Conservation (phyloP, 2,329 filamentous ascomycete species). For the Acrodontium crateriforme region DNA sequence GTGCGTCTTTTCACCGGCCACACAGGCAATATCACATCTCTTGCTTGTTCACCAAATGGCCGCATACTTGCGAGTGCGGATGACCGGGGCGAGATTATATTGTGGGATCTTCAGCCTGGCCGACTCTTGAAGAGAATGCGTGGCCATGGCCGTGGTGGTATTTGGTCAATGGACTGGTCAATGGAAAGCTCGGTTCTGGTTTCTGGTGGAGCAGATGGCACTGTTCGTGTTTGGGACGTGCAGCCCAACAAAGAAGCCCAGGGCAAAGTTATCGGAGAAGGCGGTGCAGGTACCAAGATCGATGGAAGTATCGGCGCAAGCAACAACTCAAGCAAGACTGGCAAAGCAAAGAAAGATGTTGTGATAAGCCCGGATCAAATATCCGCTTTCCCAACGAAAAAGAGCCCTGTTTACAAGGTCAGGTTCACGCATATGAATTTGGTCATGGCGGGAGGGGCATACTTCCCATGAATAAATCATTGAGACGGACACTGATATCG, state of each 20-base stretch:
- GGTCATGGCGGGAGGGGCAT: conserved; percentile 68
- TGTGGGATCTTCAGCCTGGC: conserved; percentile 88
- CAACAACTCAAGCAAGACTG: conserved; percentile 18
- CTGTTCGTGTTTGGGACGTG: conserved; percentile 89
- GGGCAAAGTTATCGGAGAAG: conserved; percentile 38
- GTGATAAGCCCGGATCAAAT: conserved; percentile 89
- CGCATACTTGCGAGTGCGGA: conserved; percentile 87
- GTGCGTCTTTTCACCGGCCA: conserved; percentile 90
- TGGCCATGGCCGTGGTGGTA: conserved; percentile 83
- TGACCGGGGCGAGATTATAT: conserved; percentile 72
- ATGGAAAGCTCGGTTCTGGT: conserved; percentile 83
- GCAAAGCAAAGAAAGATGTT: conserved; percentile 78
- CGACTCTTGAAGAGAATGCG: conserved; percentile 81
- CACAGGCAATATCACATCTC: conserved; percentile 68
- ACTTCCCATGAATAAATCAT: conserved; percentile 34
- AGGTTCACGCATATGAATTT: conserved; percentile 92
- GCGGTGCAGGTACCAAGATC: conserved; percentile 32
- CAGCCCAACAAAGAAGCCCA: conserved; percentile 35
- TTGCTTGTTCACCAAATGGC: conserved; percentile 77
- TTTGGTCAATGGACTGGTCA: conserved; percentile 87
- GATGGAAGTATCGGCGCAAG: conserved; percentile 32
- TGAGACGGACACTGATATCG: no score
- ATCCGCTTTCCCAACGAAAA: conserved; percentile 89
- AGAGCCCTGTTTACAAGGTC: conserved; percentile 85
- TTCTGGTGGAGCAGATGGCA: conserved; percentile 82